phyloP scores from a whole-genome alignment of 1,139 yeast genomes.

The Geotrichum reessii region DNA sequence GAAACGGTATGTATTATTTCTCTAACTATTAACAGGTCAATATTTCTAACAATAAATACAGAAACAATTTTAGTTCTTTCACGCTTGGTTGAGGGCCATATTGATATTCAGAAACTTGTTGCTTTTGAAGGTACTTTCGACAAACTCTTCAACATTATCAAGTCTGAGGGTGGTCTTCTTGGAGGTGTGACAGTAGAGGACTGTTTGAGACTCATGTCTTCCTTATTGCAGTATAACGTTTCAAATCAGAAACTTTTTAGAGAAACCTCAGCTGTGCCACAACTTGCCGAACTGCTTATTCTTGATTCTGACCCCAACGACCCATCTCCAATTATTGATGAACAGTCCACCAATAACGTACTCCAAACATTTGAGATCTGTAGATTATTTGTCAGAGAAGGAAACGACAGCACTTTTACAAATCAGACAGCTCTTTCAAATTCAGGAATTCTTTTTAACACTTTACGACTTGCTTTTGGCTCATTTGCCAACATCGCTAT shows the following conservation, averaged over 20 bases:
- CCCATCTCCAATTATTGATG: constrained; percentile 41
- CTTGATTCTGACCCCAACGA: constrained; percentile 34
- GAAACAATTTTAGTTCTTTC: constrained; percentile 73
- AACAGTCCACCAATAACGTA: constrained; percentile 64
- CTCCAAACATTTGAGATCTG: constrained; percentile 66
- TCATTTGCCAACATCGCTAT: constrained; percentile 55
- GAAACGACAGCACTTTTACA: constrained; percentile 54
- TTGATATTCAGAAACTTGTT: constrained; percentile 84
- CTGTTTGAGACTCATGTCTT: constrained; percentile 68
- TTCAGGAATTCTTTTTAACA: constrained; percentile 59
- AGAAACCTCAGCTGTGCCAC: constrained; percentile 73
- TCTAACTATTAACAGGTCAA: constrained; percentile 11
- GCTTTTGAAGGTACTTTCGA: constrained; percentile 95
- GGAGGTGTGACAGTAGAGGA: constrained; percentile 92
- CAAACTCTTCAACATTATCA: constrained; percentile 65
- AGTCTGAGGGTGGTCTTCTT: constrained; percentile 82
- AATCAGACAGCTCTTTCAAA: constrained; percentile 62
- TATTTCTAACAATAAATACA: constrained; percentile 4
- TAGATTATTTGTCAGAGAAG: constrained; percentile 66
- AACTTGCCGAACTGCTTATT: constrained; percentile 51
- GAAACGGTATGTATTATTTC: constrained; percentile 43
- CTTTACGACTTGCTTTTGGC: constrained; percentile 62
- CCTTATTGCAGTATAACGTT: constrained; percentile 73
- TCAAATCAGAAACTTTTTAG: constrained; percentile 85
- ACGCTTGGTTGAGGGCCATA: constrained; percentile 75